phyloP scores from a whole-genome alignment of 139 green algal genomes.

The Ostreobium quekettii region DNA sequence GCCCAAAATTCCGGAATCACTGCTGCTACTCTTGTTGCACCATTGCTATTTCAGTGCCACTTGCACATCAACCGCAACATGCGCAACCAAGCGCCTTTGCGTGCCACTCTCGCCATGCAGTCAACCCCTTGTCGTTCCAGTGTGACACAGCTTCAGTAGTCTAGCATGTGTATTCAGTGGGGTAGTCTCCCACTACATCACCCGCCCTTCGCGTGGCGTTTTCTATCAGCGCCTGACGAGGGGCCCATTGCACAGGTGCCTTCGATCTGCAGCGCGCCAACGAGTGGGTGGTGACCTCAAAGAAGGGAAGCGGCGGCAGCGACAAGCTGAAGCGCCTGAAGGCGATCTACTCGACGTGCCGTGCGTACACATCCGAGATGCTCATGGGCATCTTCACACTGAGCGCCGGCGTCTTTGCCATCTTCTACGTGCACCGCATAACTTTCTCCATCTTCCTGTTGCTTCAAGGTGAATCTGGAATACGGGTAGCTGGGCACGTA shows the following conservation, averaged over 20 bases:
- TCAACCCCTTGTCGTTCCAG: too few species aligned
- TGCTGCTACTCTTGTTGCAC: too few species aligned
- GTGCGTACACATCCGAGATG: constrained; percentile 54
- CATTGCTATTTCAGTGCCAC: too few species aligned
- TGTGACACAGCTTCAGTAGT: too few species aligned
- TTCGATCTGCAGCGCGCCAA: constrained; percentile 62
- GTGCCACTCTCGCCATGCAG: too few species aligned
- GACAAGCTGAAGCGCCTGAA: constrained; percentile 26
- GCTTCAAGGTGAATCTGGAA: constrained; percentile 52
- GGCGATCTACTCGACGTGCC: constrained; percentile 33
- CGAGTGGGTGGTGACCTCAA: constrained; percentile 85
- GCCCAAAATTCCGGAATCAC: too few species aligned
- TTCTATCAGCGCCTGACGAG: too few species aligned
- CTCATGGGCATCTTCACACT: constrained; percentile 56
- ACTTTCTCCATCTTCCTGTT: constrained; percentile 62
- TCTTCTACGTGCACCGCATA: constrained; percentile 45
- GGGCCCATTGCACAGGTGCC: constrained; percentile 25
- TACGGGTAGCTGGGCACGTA: background rate
- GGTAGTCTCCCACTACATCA: too few species aligned
- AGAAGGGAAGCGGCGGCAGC: constrained; percentile 48
- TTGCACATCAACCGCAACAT: too few species aligned
- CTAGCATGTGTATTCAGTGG: too few species aligned
- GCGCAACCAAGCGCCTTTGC: too few species aligned
- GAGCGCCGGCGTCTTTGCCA: constrained; percentile 43
- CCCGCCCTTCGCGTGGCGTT: too few species aligned